Evolutionary conservation across 352 stramenopile species (phyloP), one percentile per base, ranked within the genome.

Genomic region (Globisporangium heterothallicum): DNA sequence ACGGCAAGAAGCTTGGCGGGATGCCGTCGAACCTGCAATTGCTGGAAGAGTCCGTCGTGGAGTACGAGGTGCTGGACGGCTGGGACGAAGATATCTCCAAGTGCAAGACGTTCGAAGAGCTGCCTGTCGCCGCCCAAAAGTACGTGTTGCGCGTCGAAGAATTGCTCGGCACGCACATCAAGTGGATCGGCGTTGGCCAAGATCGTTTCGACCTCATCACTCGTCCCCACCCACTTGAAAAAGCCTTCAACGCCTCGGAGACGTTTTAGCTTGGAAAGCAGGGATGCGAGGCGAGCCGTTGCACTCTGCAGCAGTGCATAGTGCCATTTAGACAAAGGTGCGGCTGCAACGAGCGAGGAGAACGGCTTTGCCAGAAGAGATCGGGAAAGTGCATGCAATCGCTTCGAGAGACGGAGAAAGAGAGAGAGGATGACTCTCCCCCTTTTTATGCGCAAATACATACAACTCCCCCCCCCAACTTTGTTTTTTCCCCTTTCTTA

Each of bases 71-170:
- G 54, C 55, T 91, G 53, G 64, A 82, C 36, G 82, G 96, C 53
- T 99, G 97, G 97, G 85, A 87, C 6, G 95, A 98, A 57, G 94
- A 99, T 74, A 99, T 99, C 58, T 96, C 84, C 27, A 94, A 94
- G 55, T 97, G 86, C 74, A 94, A 89, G 62, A 95, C 72, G 26
- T 99, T 99, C 74, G 93, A 98, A 42, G 93, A 99, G 38, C 80
- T 99, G 47, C 97, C 97, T 0, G 43, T 72, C 22, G 92, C 96
- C 60, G 96, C 95, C 40, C 86, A 98, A 70, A 91, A 87, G 62
- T 99, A 99, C 73, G 92, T 99, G 56, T 67, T 98, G 50, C 80
- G 95, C 49, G 91, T 99, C 45, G 96, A 99, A 74, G 87, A 98
- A 74, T 71, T 98, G 12, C 58, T 98, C 32, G 95, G 94, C 59